These are phyloP conservation scores for Pisolithus albus DNA, from an alignment of 768 basidiomycete genomes.

Conservation along the genomic window DNA sequence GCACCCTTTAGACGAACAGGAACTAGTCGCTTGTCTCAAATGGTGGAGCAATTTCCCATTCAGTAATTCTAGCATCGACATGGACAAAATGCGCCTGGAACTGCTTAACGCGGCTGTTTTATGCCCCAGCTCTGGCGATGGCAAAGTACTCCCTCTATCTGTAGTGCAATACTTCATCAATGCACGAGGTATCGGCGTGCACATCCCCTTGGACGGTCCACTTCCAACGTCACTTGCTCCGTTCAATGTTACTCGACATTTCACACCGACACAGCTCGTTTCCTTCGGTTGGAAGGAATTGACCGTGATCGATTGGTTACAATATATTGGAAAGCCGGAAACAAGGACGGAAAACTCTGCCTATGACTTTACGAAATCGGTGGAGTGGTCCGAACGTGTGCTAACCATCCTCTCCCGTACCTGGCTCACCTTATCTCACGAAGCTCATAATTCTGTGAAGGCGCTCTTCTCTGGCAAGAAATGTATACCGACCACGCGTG, in stretches of 20 bases:
- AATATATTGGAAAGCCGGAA: slow-evolving; percentile 47
- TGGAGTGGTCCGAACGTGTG: slow-evolving; percentile 77
- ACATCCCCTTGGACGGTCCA: slow-evolving; percentile 72
- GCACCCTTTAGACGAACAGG: slow-evolving; percentile 61
- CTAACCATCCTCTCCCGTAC: slow-evolving; percentile 56
- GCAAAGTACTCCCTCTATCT: slow-evolving; percentile 62
- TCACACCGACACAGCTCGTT: slow-evolving; percentile 45
- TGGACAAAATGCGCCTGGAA: slow-evolving; percentile 44
- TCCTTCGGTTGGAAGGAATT: slow-evolving; percentile 80
- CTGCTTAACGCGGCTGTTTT: slow-evolving; percentile 71
- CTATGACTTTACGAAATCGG: slow-evolving; percentile 57
- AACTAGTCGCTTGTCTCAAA: slow-evolving; percentile 75
- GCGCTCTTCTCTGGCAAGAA: slow-evolving; percentile 36
- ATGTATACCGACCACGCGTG: slow-evolving; percentile 48
- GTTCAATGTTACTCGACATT: slow-evolving; percentile 51
- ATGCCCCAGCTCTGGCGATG: slow-evolving; percentile 32
- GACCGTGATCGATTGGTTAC: slow-evolving; percentile 67
- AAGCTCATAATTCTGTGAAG: slow-evolving; percentile 37
- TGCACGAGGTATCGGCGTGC: slow-evolving; percentile 42
- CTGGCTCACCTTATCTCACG: slow-evolving; percentile 58
- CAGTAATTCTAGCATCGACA: slow-evolving; percentile 29
- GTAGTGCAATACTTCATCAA: slow-evolving; percentile 69
- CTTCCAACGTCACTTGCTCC: slow-evolving; percentile 73
- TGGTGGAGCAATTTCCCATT: slow-evolving; percentile 67
- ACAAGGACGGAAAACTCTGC: slow-evolving; percentile 38